Evolutionary conservation across 225 moss, liverwort and hornwort genomes (phyloP), one percentile per base, ranked within the genome.

Genomic region (Marchantia polymorpha): DNA sequence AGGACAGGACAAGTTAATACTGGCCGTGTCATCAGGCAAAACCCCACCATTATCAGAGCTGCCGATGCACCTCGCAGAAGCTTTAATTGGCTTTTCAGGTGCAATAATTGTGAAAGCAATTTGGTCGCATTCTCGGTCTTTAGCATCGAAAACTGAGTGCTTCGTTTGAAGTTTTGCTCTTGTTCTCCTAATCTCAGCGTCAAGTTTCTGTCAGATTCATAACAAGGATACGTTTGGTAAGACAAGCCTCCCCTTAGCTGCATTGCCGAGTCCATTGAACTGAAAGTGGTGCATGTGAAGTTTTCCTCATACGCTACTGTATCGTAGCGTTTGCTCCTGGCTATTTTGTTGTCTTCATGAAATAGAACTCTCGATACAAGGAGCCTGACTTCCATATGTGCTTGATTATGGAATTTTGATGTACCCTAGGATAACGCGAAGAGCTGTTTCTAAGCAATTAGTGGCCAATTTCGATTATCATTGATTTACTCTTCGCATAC

Each of bases 131-230:
- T 12, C 65, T 13, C 31, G 60, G n/a, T 17, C 61, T 83, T 81
- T 79, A 48, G 59, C 48, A 3, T 74, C 78, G 25, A 51, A 72
- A 26, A 68, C 26, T 54, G 29, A 31, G 39, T 67, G 80, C 63
- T 73, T 81, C 47, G 60, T 60, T 31, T 83, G 77, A 53, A 86
- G 78, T 74, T 61, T 83, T 64, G 78, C 81, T 78, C 83, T 77
- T 64, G 86, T 86, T 80, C 78, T 83, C 69, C 25, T 75, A 58
- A 86, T 86, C 74, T 86, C 65, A 81, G 53, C 78, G 78, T 86
- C 86, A 73, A 86, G 80, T 78, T 74, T 86, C 86, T 86, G 86
- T 73, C 67, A n/a, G 26, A 66, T 66, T 56, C 16, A 58, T 50
- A 49, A 20, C 9, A 39, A 46, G 26, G 59, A 31, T 75, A 39